Percentiles rank a stretch among this genome's conserved stretches.
Evolutionary conservation across 495 filamentous ascomycete species (phyloP).

Genomic region (Articulospora tetracladia): DNA sequence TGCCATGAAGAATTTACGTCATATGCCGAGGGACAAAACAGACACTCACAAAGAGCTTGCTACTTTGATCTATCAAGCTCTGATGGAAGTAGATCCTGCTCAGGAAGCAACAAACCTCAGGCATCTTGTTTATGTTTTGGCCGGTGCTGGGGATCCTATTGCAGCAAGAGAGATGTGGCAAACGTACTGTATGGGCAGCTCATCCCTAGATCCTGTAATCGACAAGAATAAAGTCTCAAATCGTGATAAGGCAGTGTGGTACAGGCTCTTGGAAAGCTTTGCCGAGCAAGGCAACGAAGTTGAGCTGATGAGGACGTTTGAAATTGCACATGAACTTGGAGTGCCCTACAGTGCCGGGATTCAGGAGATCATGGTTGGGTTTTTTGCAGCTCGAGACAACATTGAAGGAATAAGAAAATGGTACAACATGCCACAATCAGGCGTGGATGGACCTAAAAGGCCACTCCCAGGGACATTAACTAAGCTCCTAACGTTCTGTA

Average conservation of each 20-base stretch:
- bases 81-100: background rate
- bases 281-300: constrained; percentile 56
- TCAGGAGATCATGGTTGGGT: constrained; percentile 48
- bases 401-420: constrained; percentile 54
- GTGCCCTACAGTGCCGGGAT: constrained; percentile 30
- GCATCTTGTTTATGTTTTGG: constrained; percentile 50
- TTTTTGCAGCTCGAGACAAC: constrained; percentile 46
- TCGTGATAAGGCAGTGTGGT: background rate
- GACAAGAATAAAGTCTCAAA: background rate
- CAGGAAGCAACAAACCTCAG: constrained; percentile 34
- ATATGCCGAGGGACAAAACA: constrained; percentile 35
- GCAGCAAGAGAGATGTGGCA: constrained; percentile 52
- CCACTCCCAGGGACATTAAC: constrained; percentile 37
- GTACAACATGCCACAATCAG: constrained; percentile 51
- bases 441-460: background rate
- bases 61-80: constrained; percentile 44
- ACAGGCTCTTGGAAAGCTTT: constrained; percentile 43
- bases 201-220: background rate
- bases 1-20: constrained; percentile 34
- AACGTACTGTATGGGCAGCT: constrained; percentile 29
- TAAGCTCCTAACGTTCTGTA: constrained; percentile 50
- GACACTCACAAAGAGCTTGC: constrained; percentile 49
- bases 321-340: constrained; percentile 29
- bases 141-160: constrained; percentile 52
- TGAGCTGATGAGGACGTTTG: constrained; percentile 41